Conservation (phyloP, 257 asterid species). For the Lithospermum erythrorhizon region DNA sequence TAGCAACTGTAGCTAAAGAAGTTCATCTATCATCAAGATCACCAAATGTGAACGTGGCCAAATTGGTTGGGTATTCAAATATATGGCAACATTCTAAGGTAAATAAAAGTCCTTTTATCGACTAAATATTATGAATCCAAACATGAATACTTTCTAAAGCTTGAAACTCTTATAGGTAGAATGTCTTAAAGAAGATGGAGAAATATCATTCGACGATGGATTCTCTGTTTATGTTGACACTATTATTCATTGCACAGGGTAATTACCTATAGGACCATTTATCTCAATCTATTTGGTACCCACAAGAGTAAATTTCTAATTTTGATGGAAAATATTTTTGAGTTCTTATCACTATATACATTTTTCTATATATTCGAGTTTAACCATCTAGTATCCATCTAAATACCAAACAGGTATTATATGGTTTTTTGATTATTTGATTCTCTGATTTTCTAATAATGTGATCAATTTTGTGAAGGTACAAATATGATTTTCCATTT, state of each 20-base stretch:
- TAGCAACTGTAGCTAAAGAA: conserved; percentile 17
- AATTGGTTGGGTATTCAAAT: neutral
- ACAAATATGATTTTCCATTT: conserved; percentile 58
- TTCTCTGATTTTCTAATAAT: no score
- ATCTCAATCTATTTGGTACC: no score
- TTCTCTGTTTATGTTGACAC: neutral
- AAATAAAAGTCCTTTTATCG: neutral
- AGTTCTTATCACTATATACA: no score
- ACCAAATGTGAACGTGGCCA: neutral
- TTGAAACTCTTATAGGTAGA: neutral
- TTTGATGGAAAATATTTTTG: no score
- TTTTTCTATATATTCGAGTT: no score
- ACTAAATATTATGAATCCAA: neutral
- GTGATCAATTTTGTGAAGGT: conserved; percentile 31
- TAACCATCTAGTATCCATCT: no score
- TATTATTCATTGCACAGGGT: neutral
- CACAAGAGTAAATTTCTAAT: no score
- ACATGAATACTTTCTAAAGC: neutral
- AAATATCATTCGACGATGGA: neutral
- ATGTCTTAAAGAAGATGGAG: neutral
- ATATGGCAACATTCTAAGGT: conserved; percentile 21
- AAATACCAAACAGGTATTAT: no score
- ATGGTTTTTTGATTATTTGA: no score
- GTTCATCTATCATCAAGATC: conserved; percentile 19
- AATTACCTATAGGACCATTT: neutral